Evolutionary conservation across 1,139 yeast genomes (phyloP), one percentile per base, ranked within the genome.

Genomic region (Casaregolazyma suthepensis): DNA sequence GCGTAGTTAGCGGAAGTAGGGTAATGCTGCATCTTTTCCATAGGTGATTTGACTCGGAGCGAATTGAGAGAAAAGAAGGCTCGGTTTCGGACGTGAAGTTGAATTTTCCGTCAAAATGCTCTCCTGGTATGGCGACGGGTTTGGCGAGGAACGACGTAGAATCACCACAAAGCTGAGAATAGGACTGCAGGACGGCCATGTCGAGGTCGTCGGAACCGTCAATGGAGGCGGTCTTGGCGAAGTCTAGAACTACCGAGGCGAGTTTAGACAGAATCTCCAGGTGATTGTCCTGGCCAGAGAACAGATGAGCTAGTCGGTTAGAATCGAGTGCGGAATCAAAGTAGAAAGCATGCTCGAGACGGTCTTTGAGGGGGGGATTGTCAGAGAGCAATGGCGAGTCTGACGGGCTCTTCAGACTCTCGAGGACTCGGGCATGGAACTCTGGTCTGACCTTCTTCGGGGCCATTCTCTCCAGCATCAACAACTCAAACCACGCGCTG

Each of bases 1-100:
- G 56, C 5, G 57, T 43, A 40, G 56, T 45, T 18, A 62, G 35
- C 7, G 65, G 65, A 38, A 62, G 50, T 26, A 62, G 48, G 1
- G 64, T 62, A 29, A 61, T 51, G 43, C 61, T 54, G 50, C 65
- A 62, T 22, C 65, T 50, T 43, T 52, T 59, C 65, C 65, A 62
- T 5, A 48, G n/a, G 23, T 54, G 56, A 15, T 51, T 51, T 43
- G 48, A 50, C 3, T 43, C 46, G 23, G 52, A 58, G 18, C 42
- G 51, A n/a, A 56, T 48, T 12, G 47, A 40, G 2, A 38, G n/a
- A 38, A 18, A 18, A 12, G 48, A 43, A 13, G 23, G 17, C 12
- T 43, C 45, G n/a, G 46, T 19, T 43, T 23, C 42, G 13, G 29
- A 45, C 1, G 55, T 10, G 43, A 62, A 60, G 48, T 62, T 61